phyloP scores from a whole-genome alignment of 2,329 filamentous ascomycete species.

The Apiospora hydei region DNA sequence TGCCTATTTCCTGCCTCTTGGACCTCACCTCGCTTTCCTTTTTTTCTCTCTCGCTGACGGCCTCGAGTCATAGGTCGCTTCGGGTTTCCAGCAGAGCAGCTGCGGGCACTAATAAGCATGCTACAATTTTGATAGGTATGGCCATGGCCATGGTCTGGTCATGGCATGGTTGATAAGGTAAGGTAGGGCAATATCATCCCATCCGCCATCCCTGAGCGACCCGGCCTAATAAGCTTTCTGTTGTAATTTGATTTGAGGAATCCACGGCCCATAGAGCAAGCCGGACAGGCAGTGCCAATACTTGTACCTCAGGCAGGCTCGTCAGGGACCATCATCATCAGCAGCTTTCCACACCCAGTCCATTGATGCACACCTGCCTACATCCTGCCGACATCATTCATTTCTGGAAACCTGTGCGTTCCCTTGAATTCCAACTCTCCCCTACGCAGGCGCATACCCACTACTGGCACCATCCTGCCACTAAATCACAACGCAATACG shows the following conservation, averaged over 20 bases:
- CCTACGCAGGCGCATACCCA: not conserved
- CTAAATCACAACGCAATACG: conserved; percentile 10
- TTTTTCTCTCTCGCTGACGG: not conserved
- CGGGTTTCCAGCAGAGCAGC: not conserved
- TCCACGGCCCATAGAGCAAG: conserved; percentile 10
- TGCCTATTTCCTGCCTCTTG: conserved; percentile 6
- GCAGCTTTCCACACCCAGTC: not conserved
- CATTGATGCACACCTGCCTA: not conserved
- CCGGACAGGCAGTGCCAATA: not conserved
- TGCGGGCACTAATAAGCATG: not conserved
- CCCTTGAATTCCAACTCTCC: conserved; percentile 23
- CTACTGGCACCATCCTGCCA: conserved; percentile 8
- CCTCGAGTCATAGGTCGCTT: not conserved
- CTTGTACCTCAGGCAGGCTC: not conserved
- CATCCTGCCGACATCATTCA: not conserved
- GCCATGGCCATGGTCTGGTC: not conserved
- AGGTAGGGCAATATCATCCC: conserved; percentile 17
- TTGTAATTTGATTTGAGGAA: conserved; percentile 20
- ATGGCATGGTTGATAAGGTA: conserved; percentile 19
- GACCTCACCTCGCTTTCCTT: not conserved
- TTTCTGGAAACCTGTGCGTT: conserved; percentile 13
- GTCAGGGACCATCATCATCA: conserved; percentile 1
- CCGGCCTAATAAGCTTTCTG: conserved; percentile 18
- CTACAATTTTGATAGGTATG: not conserved
- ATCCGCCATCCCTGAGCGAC: conserved; percentile 18